These are phyloP conservation scores for Naganishia sp. DNA, from an alignment of 1,284 basidiomycete species.

Conservation along the genomic window DNA sequence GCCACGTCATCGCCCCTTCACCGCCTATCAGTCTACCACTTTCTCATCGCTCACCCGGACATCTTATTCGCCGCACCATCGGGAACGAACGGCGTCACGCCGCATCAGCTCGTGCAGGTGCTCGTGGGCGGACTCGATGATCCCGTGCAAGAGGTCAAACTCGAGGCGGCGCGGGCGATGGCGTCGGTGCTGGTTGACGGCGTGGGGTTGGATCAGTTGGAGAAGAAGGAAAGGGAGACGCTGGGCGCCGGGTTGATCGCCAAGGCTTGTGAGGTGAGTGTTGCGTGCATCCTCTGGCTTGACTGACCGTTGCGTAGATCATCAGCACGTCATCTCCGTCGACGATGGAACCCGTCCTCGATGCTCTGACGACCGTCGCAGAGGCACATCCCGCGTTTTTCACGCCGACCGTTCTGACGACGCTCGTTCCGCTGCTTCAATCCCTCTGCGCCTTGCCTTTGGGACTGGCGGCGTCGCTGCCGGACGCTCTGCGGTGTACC, in stretches of 20 bases:
- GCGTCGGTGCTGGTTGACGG: slow-evolving; percentile 1
- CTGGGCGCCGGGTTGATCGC: slow-evolving; percentile 20
- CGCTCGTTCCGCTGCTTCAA: neutral
- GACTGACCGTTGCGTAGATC: neutral
- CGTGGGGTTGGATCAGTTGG: slow-evolving; percentile 4
- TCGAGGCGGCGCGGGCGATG: slow-evolving; percentile 5
- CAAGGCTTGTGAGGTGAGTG: slow-evolving; percentile 2
- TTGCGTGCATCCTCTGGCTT: neutral
- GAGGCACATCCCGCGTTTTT: neutral
- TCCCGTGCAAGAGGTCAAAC: slow-evolving; percentile 7
- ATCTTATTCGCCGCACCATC: slow-evolving; percentile 7
- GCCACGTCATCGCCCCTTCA: slow-evolving; percentile 23
- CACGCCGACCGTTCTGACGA: neutral
- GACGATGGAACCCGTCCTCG: neutral
- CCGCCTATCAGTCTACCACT: slow-evolving; percentile 26
- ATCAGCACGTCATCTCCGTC: neutral
- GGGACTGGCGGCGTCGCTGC: neutral
- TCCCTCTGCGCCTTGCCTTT: neutral
- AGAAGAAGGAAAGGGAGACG: neutral
- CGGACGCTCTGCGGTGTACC: neutral
- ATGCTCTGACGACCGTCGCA: slow-evolving; percentile 11
- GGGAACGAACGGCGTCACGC: neutral
- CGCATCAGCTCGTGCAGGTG: slow-evolving; percentile 16
- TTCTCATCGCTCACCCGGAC: slow-evolving; percentile 18
- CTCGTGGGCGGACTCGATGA: slow-evolving; percentile 20